These are phyloP conservation scores for Whalleya microplaca DNA, from an alignment of 2,329 filamentous ascomycete genomes.

Conservation along the genomic window DNA sequence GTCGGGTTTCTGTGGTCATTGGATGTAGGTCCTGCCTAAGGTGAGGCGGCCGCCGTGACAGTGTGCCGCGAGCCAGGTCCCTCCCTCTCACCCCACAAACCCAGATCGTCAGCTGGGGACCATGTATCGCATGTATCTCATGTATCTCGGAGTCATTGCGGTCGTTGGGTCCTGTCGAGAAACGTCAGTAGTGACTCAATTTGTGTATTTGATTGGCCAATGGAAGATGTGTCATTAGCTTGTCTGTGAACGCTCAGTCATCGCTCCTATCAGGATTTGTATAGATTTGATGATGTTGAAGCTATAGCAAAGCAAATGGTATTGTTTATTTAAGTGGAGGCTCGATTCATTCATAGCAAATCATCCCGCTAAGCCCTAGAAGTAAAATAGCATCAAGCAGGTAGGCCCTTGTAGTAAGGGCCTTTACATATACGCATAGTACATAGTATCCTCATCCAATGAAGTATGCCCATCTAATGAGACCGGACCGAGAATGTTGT, in stretches of 20 bases:
- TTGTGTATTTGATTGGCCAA: constrained; percentile 23
- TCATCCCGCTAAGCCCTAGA: constrained; percentile 13
- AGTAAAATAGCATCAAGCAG: not conserved
- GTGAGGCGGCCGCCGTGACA: constrained; percentile 15
- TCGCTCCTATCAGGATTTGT: constrained; percentile 5
- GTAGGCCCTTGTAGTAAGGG: constrained; percentile 5
- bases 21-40: constrained; percentile 8
- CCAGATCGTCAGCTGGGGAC: constrained; percentile 11
- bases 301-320: constrained; percentile 10
- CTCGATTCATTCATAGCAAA: constrained; percentile 20
- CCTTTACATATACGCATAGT: constrained; percentile 17
- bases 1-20: constrained; percentile 4
- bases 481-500: constrained; percentile 6
- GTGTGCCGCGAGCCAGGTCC: constrained; percentile 8
- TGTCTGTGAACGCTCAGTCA: constrained; percentile 3
- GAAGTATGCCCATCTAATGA: constrained; percentile 15
- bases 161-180: constrained; percentile 5
- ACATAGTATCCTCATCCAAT: constrained; percentile 23
- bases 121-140: not conserved
- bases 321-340: constrained; percentile 16
- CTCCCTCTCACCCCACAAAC: constrained; percentile 16
- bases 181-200: constrained; percentile 13
- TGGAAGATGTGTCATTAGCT: constrained; percentile 6
- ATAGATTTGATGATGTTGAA: constrained; percentile 12
- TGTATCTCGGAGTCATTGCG: constrained; percentile 25